A percentile compares a stretch with the other conserved stretches of the same genome.
phyloP scores from a whole-genome alignment of 202 grass and related monocot species.

The Saccharum hybrid region DNA sequence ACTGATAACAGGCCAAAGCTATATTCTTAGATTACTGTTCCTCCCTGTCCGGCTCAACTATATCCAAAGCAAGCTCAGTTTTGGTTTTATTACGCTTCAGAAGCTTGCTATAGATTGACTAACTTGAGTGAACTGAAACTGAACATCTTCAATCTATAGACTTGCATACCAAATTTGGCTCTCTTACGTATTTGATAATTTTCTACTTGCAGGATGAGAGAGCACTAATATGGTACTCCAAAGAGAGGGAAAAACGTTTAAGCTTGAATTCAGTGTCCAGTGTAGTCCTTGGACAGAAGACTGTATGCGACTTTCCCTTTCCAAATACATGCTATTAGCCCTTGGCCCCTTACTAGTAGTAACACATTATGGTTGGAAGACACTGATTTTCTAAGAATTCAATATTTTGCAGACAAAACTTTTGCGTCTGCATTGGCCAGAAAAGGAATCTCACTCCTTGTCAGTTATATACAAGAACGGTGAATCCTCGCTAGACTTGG shows the following conservation, averaged over 20 bases:
- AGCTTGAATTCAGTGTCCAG: slow-evolving; percentile 72
- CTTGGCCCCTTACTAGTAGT: slow-evolving; percentile 4
- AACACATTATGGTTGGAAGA: background rate
- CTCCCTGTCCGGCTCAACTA: background rate
- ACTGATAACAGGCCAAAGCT: background rate
- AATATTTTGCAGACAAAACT: slow-evolving; percentile 82
- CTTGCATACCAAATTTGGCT: background rate
- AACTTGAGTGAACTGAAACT: slow-evolving; percentile 18
- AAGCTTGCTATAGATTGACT: slow-evolving; percentile 9
- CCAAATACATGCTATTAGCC: slow-evolving; percentile 10
- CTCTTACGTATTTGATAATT: slow-evolving; percentile 12
- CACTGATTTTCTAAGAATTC: slow-evolving; percentile 30
- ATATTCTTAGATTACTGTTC: background rate
- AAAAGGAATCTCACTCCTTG: slow-evolving; percentile 88
- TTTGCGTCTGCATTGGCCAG: slow-evolving; percentile 69
- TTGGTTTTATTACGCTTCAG: background rate
- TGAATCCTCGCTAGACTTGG: slow-evolving; percentile 94
- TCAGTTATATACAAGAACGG: slow-evolving; percentile 83
- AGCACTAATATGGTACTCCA: slow-evolving; percentile 85
- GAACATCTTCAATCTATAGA: background rate
- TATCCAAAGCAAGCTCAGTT: background rate
- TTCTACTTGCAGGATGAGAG: slow-evolving; percentile 77
- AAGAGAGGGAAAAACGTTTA: slow-evolving; percentile 77
- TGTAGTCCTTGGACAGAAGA: slow-evolving; percentile 84
- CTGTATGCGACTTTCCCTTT: slow-evolving; percentile 57